These are phyloP conservation scores for Capsicum pubescens DNA, from an alignment of 257 asterid species.

Conservation along the genomic window DNA sequence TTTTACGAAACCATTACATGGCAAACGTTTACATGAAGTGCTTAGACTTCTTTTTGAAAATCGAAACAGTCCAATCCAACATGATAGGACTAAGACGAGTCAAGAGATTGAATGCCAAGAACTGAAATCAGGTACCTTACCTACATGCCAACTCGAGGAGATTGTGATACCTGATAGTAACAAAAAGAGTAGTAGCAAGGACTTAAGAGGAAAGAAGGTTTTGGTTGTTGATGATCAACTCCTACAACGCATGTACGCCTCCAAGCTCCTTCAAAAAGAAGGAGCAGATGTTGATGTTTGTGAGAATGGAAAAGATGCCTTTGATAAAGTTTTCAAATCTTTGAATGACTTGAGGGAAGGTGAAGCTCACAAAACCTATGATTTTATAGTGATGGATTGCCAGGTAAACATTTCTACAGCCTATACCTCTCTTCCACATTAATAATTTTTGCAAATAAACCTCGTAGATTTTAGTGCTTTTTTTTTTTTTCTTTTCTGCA, in stretches of 20 bases:
- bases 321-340: slow-evolving; percentile 31
- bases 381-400: slow-evolving; percentile 80
- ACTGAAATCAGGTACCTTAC: not conserved
- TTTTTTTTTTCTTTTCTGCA: not conserved
- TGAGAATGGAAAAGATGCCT: slow-evolving; percentile 62
- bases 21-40: slow-evolving; percentile 57
- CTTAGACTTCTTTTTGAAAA: slow-evolving; percentile 66
- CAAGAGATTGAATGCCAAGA: slow-evolving; percentile 22
- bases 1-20: slow-evolving; percentile 70
- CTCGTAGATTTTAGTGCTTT: not conserved
- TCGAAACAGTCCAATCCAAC: slow-evolving; percentile 31
- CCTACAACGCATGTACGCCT: slow-evolving; percentile 46
- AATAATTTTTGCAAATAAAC: slow-evolving; percentile 9
- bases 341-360: slow-evolving; percentile 35
- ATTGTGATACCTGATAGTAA: slow-evolving; percentile 25
- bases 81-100: not conserved
- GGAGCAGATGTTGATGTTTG: slow-evolving; percentile 57
- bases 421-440: not conserved
- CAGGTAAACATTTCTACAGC: slow-evolving; percentile 49
- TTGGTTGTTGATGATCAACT: slow-evolving; percentile 68
- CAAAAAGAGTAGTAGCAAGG: slow-evolving; percentile 20
- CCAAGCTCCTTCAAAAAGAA: slow-evolving; percentile 40
- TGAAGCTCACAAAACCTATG: slow-evolving; percentile 44
- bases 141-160: slow-evolving; percentile 33
- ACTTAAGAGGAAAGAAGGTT: slow-evolving; percentile 59